Evolutionary conservation across 1,284 basidiomycete genomes (phyloP).

Genomic region (Taiwanofungus camphoratus): DNA sequence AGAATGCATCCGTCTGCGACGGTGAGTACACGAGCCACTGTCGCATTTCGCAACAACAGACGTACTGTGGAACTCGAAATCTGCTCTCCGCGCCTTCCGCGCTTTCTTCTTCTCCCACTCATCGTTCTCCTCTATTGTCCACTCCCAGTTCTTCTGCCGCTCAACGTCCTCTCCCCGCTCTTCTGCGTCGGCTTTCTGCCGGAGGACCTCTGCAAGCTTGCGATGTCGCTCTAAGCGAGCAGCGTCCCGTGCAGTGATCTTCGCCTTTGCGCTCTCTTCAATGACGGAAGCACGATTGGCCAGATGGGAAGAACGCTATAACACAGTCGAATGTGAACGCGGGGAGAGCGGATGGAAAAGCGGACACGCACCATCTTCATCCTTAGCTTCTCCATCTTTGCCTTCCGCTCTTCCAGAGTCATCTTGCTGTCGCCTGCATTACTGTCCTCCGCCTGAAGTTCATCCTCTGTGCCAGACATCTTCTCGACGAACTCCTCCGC

Average conservation of each 20-base stretch:
- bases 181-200: slow-evolving; percentile 83
- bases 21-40: slow-evolving; percentile 15
- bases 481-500: slow-evolving; percentile 27
- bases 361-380: slow-evolving; percentile 66
- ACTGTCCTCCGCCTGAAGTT: slow-evolving; percentile 8
- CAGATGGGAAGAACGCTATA: slow-evolving; percentile 67
- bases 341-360: slow-evolving; percentile 1
- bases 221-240: slow-evolving; percentile 82
- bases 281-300: slow-evolving; percentile 83
- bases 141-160: slow-evolving; percentile 88
- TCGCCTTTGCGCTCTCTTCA: slow-evolving; percentile 74
- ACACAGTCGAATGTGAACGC: slow-evolving; percentile 2
- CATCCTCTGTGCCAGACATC: slow-evolving; percentile 20
- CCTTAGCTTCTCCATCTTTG: slow-evolving; percentile 71
- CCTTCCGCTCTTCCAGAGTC: slow-evolving; percentile 70
- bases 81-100: slow-evolving; percentile 68
- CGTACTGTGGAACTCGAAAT: slow-evolving; percentile 77
- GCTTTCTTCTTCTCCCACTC: slow-evolving; percentile 87
- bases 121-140: slow-evolving; percentile 92
- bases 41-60: slow-evolving; percentile 11
- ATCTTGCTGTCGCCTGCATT: slow-evolving; percentile 21
- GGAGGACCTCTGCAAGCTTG: slow-evolving; percentile 83
- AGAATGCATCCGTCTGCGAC: slow-evolving; percentile 2
- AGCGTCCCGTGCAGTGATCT: slow-evolving; percentile 70
- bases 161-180: slow-evolving; percentile 78